Conservation (phyloP, 2,329 filamentous ascomycete genomes). For the Eurotiales sp. region DNA sequence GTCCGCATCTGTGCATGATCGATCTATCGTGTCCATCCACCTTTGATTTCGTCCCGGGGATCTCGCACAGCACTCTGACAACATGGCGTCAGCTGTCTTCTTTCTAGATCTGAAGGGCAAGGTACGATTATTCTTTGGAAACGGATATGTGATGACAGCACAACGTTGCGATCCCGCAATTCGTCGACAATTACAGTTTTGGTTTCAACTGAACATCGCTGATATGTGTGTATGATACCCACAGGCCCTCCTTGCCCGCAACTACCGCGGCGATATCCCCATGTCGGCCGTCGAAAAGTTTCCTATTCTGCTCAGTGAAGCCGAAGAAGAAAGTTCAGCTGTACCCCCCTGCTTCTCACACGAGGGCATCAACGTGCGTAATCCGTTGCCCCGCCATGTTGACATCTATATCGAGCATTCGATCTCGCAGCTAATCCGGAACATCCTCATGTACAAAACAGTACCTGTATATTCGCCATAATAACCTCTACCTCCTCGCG, state of each 20-base stretch:
- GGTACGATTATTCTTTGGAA: constrained; percentile 50
- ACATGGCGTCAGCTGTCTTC: constrained; percentile 96
- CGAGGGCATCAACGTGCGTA: constrained; percentile 91
- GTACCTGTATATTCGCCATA: constrained; percentile 99
- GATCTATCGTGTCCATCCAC: neutral
- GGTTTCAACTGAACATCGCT: constrained; percentile 1
- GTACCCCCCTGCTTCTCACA: constrained; percentile 97
- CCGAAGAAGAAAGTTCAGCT: constrained; percentile 97
- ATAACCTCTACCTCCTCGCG: constrained; percentile 97
- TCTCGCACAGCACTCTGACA: constrained; percentile 18
- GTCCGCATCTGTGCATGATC: neutral
- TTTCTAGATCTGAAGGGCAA: constrained; percentile 99
- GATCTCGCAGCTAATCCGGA: constrained; percentile 9
- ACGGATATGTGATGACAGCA: neutral
- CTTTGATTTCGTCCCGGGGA: neutral
- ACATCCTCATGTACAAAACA: constrained; percentile 43
- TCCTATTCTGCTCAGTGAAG: constrained; percentile 89
- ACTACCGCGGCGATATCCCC: constrained; percentile 97
- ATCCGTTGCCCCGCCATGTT: constrained; percentile 9
- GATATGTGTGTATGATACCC: constrained; percentile 19
- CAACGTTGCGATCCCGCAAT: neutral
- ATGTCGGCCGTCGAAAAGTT: constrained; percentile 99
- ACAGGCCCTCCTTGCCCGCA: constrained; percentile 94
- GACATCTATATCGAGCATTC: constrained; percentile 6
- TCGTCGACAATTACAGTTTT: neutral